phyloP scores from a whole-genome alignment of 2,329 filamentous ascomycete species.

The Thelonectria discophora region DNA sequence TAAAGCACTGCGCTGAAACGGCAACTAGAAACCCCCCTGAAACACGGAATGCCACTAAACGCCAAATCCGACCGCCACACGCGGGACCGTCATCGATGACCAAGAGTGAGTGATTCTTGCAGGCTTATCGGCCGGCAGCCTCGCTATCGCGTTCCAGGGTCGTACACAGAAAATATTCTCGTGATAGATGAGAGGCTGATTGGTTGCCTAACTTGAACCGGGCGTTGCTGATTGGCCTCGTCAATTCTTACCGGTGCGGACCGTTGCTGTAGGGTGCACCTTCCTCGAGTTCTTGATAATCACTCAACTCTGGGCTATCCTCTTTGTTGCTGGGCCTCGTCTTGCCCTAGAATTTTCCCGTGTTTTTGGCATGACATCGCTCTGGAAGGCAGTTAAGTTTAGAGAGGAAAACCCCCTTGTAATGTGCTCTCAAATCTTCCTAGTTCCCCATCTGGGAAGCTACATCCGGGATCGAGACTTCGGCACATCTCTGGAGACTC shows the following conservation, averaged over 20 bases:
- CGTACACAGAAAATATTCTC: neutral
- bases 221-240: neutral
- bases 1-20: conserved; percentile 9
- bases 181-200: no score
- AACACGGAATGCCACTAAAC: conserved; percentile 22
- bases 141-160: neutral
- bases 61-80: conserved; percentile 15
- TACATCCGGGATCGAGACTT: neutral
- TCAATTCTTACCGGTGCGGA: neutral
- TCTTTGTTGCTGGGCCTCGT: neutral
- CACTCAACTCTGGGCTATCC: neutral
- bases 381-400: neutral
- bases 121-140: neutral
- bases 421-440: neutral
- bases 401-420: neutral
- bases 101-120: neutral
- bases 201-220: no score
- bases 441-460: neutral
- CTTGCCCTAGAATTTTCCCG: neutral
- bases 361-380: neutral
- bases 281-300: neutral
- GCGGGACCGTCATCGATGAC: neutral
- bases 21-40: conserved; percentile 22
- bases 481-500: neutral
- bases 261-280: no score